These are phyloP conservation scores for Populus simonii DNA, from an alignment of 345 rosid species.

Conservation along the genomic window DNA sequence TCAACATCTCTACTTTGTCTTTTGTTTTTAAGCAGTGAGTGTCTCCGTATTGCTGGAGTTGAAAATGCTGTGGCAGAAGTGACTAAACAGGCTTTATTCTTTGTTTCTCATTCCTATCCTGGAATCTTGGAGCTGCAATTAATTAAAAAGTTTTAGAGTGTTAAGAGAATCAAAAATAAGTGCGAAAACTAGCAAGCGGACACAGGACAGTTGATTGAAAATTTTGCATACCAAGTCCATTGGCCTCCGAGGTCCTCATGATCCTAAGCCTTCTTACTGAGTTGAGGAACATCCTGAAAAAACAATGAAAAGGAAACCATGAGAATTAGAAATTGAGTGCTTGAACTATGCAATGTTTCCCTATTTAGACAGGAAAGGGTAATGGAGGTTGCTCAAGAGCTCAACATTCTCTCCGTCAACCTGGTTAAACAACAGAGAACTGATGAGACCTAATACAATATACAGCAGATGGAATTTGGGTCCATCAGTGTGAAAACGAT, in stretches of 20 bases:
- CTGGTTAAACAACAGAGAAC: background rate
- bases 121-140: conserved; percentile 63
- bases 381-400: background rate
- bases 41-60: conserved; percentile 18
- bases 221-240: conserved; percentile 26
- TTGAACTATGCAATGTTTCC: background rate
- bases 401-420: background rate
- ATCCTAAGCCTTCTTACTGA: conserved; percentile 32
- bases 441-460: background rate
- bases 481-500: background rate
- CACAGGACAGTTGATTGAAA: background rate
- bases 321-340: background rate
- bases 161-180: background rate
- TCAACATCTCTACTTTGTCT: conserved; percentile 25
- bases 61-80: background rate
- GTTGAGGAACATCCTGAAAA: conserved; percentile 27
- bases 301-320: background rate
- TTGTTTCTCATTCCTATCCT: conserved; percentile 50
- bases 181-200: background rate
- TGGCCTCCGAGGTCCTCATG: conserved; percentile 29
- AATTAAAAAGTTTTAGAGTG: conserved; percentile 4
- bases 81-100: conserved; percentile 55
- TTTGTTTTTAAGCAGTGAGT: conserved; percentile 26
- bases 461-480: background rate
- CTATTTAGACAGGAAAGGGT: background rate